A percentile compares a stretch with the other conserved stretches of the same genome.
phyloP scores from a whole-genome alignment of 495 filamentous ascomycete genomes.

The Niebla homalea region DNA sequence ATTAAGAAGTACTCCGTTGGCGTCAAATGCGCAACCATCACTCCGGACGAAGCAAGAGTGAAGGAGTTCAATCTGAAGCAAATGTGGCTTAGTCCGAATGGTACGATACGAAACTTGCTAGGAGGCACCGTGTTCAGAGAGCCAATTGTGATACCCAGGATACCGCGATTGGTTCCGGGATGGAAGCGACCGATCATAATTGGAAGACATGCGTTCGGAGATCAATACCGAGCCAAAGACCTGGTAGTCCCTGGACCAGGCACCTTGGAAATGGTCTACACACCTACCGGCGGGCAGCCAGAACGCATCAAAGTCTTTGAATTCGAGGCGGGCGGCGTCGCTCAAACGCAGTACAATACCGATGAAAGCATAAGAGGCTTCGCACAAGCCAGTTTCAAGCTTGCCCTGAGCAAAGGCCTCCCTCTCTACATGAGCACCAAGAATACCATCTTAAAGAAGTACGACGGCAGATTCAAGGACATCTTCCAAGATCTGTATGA shows the following conservation, averaged over 20 bases:
- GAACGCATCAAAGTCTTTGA: slow-evolving; percentile 82
- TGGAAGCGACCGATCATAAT: slow-evolving; percentile 99
- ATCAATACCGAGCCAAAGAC: slow-evolving; percentile 96
- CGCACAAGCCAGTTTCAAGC: slow-evolving; percentile 90
- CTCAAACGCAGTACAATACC: slow-evolving; percentile 95
- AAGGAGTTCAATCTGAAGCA: slow-evolving; percentile 98
- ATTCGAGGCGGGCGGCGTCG: slow-evolving; percentile 71
- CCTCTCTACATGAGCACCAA: slow-evolving; percentile 99
- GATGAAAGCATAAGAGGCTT: slow-evolving; percentile 88
- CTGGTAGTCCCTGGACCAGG: slow-evolving; percentile 65
- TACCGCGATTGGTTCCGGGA: slow-evolving; percentile 84
- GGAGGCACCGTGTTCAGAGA: slow-evolving; percentile 97
- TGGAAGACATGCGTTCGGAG: slow-evolving; percentile 94
- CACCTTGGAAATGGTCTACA: slow-evolving; percentile 87
- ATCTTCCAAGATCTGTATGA: slow-evolving; percentile 98
- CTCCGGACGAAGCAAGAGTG: slow-evolving; percentile 88
- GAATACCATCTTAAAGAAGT: slow-evolving; percentile 98
- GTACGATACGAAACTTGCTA: slow-evolving; percentile 91
- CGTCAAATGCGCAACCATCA: slow-evolving; percentile 99
- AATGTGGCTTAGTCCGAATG: slow-evolving; percentile 98
- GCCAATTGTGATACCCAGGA: slow-evolving; percentile 85
- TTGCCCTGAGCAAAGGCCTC: slow-evolving; percentile 70
- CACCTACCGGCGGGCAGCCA: slow-evolving; percentile 67
- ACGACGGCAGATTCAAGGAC: slow-evolving; percentile 97
- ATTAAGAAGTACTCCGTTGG: slow-evolving; percentile 98